phyloP scores from a whole-genome alignment of 345 rosid species.

The Euphorbia pulcherrima region DNA sequence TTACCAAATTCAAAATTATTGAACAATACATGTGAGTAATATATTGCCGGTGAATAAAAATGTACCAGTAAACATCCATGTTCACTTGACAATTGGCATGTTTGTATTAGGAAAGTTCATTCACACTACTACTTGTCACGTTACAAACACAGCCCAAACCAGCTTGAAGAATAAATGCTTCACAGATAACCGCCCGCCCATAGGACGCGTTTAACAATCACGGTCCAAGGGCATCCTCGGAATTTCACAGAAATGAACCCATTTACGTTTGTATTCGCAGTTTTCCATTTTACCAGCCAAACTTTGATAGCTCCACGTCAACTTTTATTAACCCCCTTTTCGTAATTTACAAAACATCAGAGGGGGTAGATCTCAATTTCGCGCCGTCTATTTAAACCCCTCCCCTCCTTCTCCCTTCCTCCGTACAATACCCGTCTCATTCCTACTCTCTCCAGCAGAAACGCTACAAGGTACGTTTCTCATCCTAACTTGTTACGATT shows the following conservation, averaged over 20 bases:
- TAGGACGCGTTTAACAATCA: neutral
- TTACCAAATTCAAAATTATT: too few species aligned
- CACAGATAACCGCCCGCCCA: neutral
- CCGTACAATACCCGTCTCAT: neutral
- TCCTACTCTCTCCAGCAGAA: neutral
- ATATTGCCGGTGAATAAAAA: too few species aligned
- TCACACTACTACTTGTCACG: too few species aligned
- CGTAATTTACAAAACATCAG: neutral
- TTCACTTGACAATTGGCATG: too few species aligned
- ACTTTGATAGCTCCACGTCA: neutral
- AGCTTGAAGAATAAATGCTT: neutral
- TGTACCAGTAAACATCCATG: too few species aligned
- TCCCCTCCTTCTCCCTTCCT: neutral
- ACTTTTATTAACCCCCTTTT: neutral
- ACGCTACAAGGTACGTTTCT: neutral
- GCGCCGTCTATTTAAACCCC: conserved; percentile 17
- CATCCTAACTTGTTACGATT: neutral
- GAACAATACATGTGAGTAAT: too few species aligned
- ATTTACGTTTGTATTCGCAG: neutral
- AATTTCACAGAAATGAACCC: neutral
- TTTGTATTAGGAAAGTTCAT: too few species aligned
- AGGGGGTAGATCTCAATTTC: conserved; percentile 4
- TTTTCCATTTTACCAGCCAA: neutral
- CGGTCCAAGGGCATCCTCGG: neutral
- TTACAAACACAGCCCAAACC: too few species aligned